Base-by-base conservation (phyloP, 2,329 filamentous ascomycete genomes). In the Meredithiella fracta region DNA sequence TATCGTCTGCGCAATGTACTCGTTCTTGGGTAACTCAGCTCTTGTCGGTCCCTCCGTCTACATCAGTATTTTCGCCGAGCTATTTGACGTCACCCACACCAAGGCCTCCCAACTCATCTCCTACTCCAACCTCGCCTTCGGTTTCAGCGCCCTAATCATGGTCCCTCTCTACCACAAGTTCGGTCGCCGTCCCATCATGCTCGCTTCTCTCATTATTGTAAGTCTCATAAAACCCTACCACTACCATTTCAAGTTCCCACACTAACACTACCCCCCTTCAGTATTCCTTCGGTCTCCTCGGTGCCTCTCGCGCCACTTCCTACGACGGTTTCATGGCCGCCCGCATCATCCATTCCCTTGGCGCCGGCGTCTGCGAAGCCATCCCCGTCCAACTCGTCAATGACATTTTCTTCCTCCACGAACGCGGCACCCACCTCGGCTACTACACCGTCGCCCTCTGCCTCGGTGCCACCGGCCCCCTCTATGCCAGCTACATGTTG, bases 401-500 rank as follows among this genome's bases (percentile, higher is more conserved):
- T 54, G 70, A 73, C 56, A 70, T 72, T 53, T 73, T 72, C 63
- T 73, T 72, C 60, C 60, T 73, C 4, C 70, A 73, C 59, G 70
- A 73, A 59, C 67, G 70, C 11, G 70, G 70, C 38, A 77, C 78
- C 59, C 71, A 75, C 38, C 70, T 82, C 14, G 78, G 77, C 0
- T 79, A 77, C 62, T 82, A 81, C 62, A 80, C 78, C 2, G 72
- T 79, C 23, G 73, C 72, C 52, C 70, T 80, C 44, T 79, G 76
- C 61, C 69, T 78, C 9, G 77, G 76, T 3, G 67, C 75, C 0
- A 75, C 74, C 0, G 76, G 76, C 1, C 76, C 78, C 0, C 66
- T 81, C 1, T 79, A 76, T 51, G 76, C 78, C 1, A 76, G 77
- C 11, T 80, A 80, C 63, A 80, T 81, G 77, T 72, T 81, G 5